Evolutionary conservation across 2,329 filamentous ascomycete species (phyloP), one percentile per base, ranked within the genome.

Genomic region (Aspergillus tanneri): DNA sequence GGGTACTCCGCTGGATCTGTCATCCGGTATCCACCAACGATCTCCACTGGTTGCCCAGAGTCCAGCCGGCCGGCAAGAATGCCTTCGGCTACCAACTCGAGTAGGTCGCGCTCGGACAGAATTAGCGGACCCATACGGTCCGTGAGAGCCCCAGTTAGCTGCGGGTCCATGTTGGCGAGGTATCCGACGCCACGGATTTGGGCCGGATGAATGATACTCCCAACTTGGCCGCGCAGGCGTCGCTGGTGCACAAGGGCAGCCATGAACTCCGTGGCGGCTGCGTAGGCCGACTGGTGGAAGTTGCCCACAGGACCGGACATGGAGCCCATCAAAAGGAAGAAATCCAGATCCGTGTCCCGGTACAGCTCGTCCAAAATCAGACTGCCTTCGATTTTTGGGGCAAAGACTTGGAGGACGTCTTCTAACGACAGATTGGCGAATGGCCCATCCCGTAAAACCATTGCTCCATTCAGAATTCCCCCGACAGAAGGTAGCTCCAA

Each of bases 31-130:
- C 58, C 61, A 2, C 54, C 49, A 10, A 48, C 39, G 11, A 65
- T 44, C 25, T 55, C 61, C 7, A 53, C 37, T 4, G 14, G 10
- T n/a, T 22, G 25, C 2, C 36, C 37, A 2, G 52, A 60, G 3
- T 60, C 47, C 0, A 72, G 70, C 5, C 60, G 64, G 3, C 77
- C 75, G 0, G 70, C 68, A 1, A 67, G 59, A 21, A 81, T 72
- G 4, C 77, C 76, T 56, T 81, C 77, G 7, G 78, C 67, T 50
- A 81, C 77, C 64, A 77, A 72, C 53, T 77, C 72, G 53, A 79
- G 76, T 12, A 80, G 57, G 44, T 79, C 76, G 3, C 69, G 66
- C 59, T 81, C 78, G 2, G 77, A 77, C 10, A 80, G 68, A 14
- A 34, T n/a, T 8, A 37, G 16, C 2, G 42, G 19, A 2, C 50